These are phyloP conservation scores for Anisodus acutangulus DNA, from an alignment of 257 asterid species.

Conservation along the genomic window DNA sequence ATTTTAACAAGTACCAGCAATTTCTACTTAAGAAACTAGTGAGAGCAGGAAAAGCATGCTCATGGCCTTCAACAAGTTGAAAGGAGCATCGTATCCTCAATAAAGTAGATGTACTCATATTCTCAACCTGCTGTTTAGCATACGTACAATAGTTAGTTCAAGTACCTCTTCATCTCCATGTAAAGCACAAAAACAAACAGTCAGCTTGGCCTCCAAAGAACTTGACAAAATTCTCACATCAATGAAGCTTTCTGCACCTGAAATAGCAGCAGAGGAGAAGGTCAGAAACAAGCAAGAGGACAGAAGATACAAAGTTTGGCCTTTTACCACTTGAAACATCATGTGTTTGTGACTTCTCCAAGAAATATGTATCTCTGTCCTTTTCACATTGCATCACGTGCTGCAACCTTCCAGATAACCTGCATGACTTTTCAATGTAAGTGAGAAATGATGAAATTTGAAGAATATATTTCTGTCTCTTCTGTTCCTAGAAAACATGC, in stretches of 20 bases:
- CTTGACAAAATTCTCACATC: constrained; percentile 70
- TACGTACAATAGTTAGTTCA: not conserved
- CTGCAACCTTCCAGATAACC: constrained; percentile 70
- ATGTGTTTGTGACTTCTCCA: constrained; percentile 43
- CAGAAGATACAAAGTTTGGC: constrained; percentile 27
- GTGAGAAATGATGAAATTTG: not conserved
- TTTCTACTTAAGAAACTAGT: constrained; percentile 1
- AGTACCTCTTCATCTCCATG: constrained; percentile 58
- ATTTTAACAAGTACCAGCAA: not conserved
- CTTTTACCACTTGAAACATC: constrained; percentile 54
- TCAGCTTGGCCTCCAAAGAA: constrained; percentile 84
- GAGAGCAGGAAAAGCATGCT: not conserved
- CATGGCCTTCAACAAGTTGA: constrained; percentile 14
- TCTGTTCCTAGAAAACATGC: constrained; percentile 30
- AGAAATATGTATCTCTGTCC: constrained; percentile 57
- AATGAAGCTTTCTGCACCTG: constrained; percentile 57
- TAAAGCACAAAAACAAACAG: constrained; percentile 69
- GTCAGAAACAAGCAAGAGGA: constrained; percentile 27
- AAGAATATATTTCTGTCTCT: not conserved
- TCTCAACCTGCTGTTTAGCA: not conserved
- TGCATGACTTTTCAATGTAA: constrained; percentile 35
- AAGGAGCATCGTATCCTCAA: constrained; percentile 17
- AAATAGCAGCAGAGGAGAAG: constrained; percentile 30
- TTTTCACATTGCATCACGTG: constrained; percentile 69
- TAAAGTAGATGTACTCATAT: not conserved